These are phyloP conservation scores for Polygonum maritimum DNA, from an alignment of 148 eudicot genomes.

Conservation along the genomic window DNA sequence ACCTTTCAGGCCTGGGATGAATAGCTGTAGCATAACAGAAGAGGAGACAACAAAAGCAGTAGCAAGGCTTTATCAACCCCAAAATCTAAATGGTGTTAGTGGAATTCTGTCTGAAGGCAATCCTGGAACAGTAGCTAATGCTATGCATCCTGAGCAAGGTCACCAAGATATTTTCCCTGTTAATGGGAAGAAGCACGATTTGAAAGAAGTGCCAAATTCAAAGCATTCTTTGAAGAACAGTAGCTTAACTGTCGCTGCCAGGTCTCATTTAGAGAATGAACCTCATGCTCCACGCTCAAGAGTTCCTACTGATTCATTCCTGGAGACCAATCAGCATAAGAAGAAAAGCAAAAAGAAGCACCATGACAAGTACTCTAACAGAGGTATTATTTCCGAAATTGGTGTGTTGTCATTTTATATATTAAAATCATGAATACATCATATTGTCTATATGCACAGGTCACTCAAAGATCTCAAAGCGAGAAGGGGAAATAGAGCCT, in stretches of 20 bases:
- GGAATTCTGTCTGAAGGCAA: slow-evolving; percentile 29
- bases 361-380: slow-evolving; percentile 35
- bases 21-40: slow-evolving; percentile 62
- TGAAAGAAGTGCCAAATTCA: slow-evolving; percentile 39
- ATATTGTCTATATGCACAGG: slow-evolving; percentile 31
- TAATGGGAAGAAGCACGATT: slow-evolving; percentile 37
- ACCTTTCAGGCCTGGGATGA: slow-evolving; percentile 72
- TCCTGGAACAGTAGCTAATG: slow-evolving; percentile 25
- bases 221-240: slow-evolving; percentile 25
- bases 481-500: slow-evolving; percentile 38
- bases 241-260: slow-evolving; percentile 26
- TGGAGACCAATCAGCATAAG: slow-evolving; percentile 33
- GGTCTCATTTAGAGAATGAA: slow-evolving; percentile 26
- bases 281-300: slow-evolving; percentile 25
- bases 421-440: background rate
- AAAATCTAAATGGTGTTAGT: slow-evolving; percentile 22
- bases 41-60: slow-evolving; percentile 61
- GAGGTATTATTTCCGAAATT: slow-evolving; percentile 35
- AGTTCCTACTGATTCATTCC: slow-evolving; percentile 25
- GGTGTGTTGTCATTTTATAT: slow-evolving; percentile 5
- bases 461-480: slow-evolving; percentile 36
- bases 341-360: slow-evolving; percentile 34
- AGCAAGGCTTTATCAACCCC: slow-evolving; percentile 32
- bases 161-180: slow-evolving; percentile 15
- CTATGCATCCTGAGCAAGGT: slow-evolving; percentile 15